Conservation (phyloP, 768 basidiomycete species). For the Postia placenta region DNA sequence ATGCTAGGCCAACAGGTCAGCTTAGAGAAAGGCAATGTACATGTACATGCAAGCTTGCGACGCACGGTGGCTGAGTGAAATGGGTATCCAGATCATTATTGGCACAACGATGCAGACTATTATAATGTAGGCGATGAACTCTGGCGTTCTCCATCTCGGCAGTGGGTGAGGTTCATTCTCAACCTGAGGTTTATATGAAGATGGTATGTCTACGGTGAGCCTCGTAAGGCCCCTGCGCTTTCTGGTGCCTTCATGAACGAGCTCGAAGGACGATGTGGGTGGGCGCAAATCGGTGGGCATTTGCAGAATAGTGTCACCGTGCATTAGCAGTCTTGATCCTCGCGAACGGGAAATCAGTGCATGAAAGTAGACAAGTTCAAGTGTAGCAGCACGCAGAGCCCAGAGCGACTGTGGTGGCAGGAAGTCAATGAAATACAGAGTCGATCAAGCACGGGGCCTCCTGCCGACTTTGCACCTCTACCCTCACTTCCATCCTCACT, state of each 20-base stretch:
- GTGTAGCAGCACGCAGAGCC: no score
- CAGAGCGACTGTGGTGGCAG: no score
- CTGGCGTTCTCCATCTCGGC: constrained; percentile 71
- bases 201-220: constrained; percentile 55
- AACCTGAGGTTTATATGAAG: constrained; percentile 27
- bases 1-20: constrained; percentile 34
- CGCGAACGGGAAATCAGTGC: no score
- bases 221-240: constrained; percentile 29
- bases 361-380: no score
- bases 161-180: constrained; percentile 25
- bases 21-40: neutral
- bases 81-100: constrained; percentile 71
- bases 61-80: constrained; percentile 70
- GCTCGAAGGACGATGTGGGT: constrained; percentile 13
- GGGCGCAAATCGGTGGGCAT: constrained; percentile 26
- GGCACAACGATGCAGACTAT: constrained; percentile 58
- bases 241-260: constrained; percentile 7
- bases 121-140: constrained; percentile 74
- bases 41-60: constrained; percentile 17
- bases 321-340: no score
- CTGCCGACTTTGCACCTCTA: no score
- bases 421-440: no score
- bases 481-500: no score
- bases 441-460: no score
- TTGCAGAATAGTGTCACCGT: constrained; percentile 17